A percentile compares a stretch with the other conserved stretches of the same genome.
Conservation (phyloP, 2,329 filamentous ascomycete species). For the Elsinoe perseae region DNA sequence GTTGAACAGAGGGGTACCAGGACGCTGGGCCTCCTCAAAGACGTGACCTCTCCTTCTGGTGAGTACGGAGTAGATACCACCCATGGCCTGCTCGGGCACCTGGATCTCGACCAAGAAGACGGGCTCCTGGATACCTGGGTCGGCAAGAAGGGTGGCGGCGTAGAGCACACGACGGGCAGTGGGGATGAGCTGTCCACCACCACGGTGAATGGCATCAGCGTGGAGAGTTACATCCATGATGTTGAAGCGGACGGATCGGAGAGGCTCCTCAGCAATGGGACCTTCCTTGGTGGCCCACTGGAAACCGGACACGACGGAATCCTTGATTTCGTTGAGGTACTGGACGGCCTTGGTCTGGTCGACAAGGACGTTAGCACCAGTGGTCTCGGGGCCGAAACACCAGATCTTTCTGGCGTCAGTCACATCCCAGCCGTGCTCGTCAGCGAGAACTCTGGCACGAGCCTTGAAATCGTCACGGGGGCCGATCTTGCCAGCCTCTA, state of each 20-base stretch:
- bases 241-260: conserved; percentile 97
- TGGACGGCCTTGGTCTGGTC: conserved; percentile 99
- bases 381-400: conserved; percentile 98
- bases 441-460: conserved; percentile 89
- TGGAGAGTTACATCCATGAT: conserved; percentile 98
- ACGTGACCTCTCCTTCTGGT: conserved; percentile 98
- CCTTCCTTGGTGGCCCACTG: conserved; percentile 98
- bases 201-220: conserved; percentile 99
- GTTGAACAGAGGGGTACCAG: conserved; percentile 98
- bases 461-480: conserved; percentile 99
- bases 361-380: conserved; percentile 93
- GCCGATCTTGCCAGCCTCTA: conserved; percentile 84
- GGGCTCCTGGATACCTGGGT: conserved; percentile 88
- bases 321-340: conserved; percentile 99
- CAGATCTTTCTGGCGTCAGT: conserved; percentile 99
- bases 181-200: conserved; percentile 97
- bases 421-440: conserved; percentile 98
- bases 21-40: conserved; percentile 95
- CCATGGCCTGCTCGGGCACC: conserved; percentile 97
- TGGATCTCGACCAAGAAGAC: conserved; percentile 99
- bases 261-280: conserved; percentile 95
- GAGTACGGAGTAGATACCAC: conserved; percentile 99
- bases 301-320: conserved; percentile 98
- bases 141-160: conserved; percentile 81
- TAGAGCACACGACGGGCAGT: conserved; percentile 97